Evolutionary conservation across 257 asterid genomes (phyloP).

Genomic region (Gardenia jasminoides): DNA sequence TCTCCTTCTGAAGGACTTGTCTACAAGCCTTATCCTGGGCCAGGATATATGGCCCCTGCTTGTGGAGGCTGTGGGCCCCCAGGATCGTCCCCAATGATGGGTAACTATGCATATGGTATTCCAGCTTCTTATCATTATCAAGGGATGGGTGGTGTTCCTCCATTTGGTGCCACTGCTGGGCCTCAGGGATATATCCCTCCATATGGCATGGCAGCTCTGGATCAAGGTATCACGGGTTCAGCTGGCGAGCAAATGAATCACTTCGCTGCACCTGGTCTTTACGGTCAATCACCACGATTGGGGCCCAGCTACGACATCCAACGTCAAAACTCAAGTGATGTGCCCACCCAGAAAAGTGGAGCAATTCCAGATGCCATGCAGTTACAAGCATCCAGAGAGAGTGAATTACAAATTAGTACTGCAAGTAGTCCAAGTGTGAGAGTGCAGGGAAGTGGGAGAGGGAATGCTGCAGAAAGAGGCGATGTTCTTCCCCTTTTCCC

Average conservation of each 20-base stretch:
- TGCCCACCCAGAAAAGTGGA: slow-evolving; percentile 29
- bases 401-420: slow-evolving; percentile 61
- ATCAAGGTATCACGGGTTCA: slow-evolving; percentile 36
- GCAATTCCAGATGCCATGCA: slow-evolving; percentile 14
- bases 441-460: slow-evolving; percentile 12
- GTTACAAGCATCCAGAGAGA: slow-evolving; percentile 28
- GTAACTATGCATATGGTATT: slow-evolving; percentile 49
- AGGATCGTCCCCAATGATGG: slow-evolving; percentile 34
- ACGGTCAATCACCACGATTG: slow-evolving; percentile 25
- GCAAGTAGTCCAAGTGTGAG: slow-evolving; percentile 55
- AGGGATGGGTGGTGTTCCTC: slow-evolving; percentile 33
- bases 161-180: slow-evolving; percentile 32
- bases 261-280: slow-evolving; percentile 20
- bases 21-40: slow-evolving; percentile 77
- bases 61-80: slow-evolving; percentile 40
- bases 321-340: slow-evolving; percentile 19
- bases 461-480: slow-evolving; percentile 28
- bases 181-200: slow-evolving; percentile 55
- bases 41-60: slow-evolving; percentile 38
- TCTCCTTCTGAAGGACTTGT: slow-evolving; percentile 90
- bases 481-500: slow-evolving; percentile 58
- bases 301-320: slow-evolving; percentile 25
- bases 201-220: slow-evolving; percentile 49
- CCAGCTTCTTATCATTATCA: slow-evolving; percentile 41
- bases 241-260: slow-evolving; percentile 37